Evolutionary conservation across 164 flowering plant species (phyloP), one percentile per base, ranked within the genome.

Genomic region (Buxus sempervirens): DNA sequence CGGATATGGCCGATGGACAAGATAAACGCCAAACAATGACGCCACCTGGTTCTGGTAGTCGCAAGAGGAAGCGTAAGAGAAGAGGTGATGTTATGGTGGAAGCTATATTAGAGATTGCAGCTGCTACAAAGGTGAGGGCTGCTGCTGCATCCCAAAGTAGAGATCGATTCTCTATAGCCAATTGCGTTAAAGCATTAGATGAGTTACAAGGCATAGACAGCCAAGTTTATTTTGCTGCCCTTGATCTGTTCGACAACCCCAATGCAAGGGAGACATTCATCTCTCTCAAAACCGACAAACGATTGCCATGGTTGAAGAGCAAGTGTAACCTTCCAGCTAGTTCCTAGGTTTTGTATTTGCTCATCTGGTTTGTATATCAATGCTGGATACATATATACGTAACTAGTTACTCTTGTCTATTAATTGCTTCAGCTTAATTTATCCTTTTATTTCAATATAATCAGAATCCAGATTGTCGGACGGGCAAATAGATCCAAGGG

Each of bases 81-180:
- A 60, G 75, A 20, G 85, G 83, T 49, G 86, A 77, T 76, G 71
- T 70, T 41, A 81, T 87, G 63, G 83, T 81, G 19, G 80, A 59
- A 57, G 88, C 84, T 22, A 81, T 87, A 69, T 51, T 75, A 74
- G 84, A 85, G 72, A 87, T 87, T 85, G 89, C 86, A 62, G 77
- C 84, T 16, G 82, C 91, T 14, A 78, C 85, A 58, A 87, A 75
- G 67, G 63, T 81, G 65, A 79, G 83, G 70, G 71, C 84, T 27
- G 81, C 69, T 57, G 83, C 86, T 26, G 62, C 77, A 49, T 60
- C 64, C 53, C 78, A 75, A 32, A 62, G 53, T 41, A 73, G 75
- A 32, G 75, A 77, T 0, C 72, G 70, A 63, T 87, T 72, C 60
- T 68, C 82, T 26, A 80, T 87, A 62, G 26, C 82, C 16, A 74